Evolutionary conservation across 441 rosid species (phyloP).

Genomic region (Caryocar brasiliense): DNA sequence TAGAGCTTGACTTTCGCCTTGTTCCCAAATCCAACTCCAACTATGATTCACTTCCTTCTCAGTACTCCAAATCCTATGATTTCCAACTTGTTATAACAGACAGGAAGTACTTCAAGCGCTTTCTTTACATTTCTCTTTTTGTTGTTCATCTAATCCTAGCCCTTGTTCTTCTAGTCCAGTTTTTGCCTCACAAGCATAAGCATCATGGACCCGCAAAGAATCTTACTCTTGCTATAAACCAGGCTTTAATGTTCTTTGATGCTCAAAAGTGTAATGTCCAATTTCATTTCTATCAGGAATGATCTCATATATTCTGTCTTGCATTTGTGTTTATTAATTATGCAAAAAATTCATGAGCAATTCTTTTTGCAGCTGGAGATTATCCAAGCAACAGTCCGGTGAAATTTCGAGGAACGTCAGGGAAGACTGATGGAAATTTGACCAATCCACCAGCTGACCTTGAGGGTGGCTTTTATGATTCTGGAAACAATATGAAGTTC

Average conservation of each 20-base stretch:
- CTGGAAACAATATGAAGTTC: slow-evolving; percentile 52
- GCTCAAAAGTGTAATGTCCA: slow-evolving; percentile 44
- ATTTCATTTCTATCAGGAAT: not conserved
- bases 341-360: not conserved
- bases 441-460: slow-evolving; percentile 22
- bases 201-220: slow-evolving; percentile 31
- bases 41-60: slow-evolving; percentile 36
- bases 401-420: slow-evolving; percentile 44
- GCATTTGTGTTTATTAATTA: not conserved
- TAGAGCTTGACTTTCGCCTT: slow-evolving; percentile 23
- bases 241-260: slow-evolving; percentile 48
- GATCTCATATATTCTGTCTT: not conserved
- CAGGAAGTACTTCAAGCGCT: slow-evolving; percentile 30
- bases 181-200: slow-evolving; percentile 28
- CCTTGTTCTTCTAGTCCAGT: slow-evolving; percentile 18
- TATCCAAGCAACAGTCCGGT: slow-evolving; percentile 37
- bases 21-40: slow-evolving; percentile 18
- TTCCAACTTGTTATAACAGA: slow-evolving; percentile 37
- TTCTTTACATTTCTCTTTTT: slow-evolving; percentile 21
- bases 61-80: slow-evolving; percentile 38
- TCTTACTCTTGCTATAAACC: slow-evolving; percentile 43
- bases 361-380: slow-evolving; percentile 32
- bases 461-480: slow-evolving; percentile 53
- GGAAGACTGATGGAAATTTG: slow-evolving; percentile 37
- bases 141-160: slow-evolving; percentile 14